These are phyloP conservation scores for Clitoria ternatea DNA, from an alignment of 306 rosid genomes.

Conservation along the genomic window DNA sequence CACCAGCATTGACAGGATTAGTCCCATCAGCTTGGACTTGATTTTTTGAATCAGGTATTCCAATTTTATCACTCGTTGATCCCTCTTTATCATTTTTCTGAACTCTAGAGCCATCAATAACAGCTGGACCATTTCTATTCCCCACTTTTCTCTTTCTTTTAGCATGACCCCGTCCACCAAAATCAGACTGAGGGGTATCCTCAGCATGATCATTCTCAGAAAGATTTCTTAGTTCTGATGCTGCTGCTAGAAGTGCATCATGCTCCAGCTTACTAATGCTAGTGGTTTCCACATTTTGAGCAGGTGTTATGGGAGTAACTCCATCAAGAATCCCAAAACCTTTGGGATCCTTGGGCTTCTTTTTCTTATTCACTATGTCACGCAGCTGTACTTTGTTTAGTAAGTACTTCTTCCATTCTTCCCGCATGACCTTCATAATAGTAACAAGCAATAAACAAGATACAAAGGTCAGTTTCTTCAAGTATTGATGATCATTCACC, in stretches of 20 bases:
- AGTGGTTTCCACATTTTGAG: constrained; percentile 58
- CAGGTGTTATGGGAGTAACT: constrained; percentile 60
- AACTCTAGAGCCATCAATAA: constrained; percentile 32
- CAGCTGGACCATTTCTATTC: constrained; percentile 38
- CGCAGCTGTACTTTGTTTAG: constrained; percentile 81
- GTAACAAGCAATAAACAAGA: neutral
- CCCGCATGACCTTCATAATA: constrained; percentile 69
- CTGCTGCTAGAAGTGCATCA: constrained; percentile 78
- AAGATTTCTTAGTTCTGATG: constrained; percentile 60
- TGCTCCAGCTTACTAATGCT: constrained; percentile 77
- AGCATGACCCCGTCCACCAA: constrained; percentile 35
- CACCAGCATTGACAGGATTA: constrained; percentile 35
- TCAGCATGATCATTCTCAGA: constrained; percentile 42
- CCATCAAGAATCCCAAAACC: constrained; percentile 99
- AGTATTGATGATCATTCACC: neutral
- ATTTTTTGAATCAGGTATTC: constrained; percentile 40
- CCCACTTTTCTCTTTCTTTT: constrained; percentile 57
- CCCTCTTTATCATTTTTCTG: constrained; percentile 32
- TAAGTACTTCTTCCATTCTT: constrained; percentile 92
- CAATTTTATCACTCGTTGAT: constrained; percentile 31
- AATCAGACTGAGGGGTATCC: constrained; percentile 38
- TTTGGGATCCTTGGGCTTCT: constrained; percentile 80
- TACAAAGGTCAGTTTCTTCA: constrained; percentile 11
- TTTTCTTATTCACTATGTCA: constrained; percentile 60
- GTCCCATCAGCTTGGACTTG: constrained; percentile 35